phyloP scores from a whole-genome alignment of 2,329 filamentous ascomycete species.

The Alternaria consortialis region DNA sequence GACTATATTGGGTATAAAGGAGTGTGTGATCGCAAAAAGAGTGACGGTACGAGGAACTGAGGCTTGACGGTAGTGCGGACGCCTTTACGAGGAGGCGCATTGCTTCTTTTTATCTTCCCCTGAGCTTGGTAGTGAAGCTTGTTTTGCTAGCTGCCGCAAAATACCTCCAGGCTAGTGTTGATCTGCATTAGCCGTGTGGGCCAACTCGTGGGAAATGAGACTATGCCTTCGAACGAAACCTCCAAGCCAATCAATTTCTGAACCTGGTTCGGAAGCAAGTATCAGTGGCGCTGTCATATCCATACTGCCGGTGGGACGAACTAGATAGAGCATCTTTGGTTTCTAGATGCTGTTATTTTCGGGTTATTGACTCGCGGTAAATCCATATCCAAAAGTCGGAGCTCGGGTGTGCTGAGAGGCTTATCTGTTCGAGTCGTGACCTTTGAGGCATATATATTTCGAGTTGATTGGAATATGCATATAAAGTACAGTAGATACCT shows the following conservation, averaged over 20 bases:
- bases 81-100: constrained; percentile 14
- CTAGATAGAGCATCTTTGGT: neutral
- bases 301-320: neutral
- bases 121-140: constrained; percentile 18
- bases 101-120: constrained; percentile 13
- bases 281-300: neutral
- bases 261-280: neutral
- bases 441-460: no score
- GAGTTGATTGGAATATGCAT: neutral
- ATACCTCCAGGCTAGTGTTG: constrained; percentile 4
- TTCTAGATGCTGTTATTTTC: neutral
- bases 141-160: constrained; percentile 15
- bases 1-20: constrained; percentile 11
- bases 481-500: neutral
- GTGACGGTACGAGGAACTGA: constrained; percentile 4
- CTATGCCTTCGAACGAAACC: constrained; percentile 5
- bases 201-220: constrained; percentile 1
- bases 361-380: neutral
- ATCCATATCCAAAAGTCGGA: neutral
- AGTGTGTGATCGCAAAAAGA: constrained; percentile 13
- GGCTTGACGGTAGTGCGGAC: constrained; percentile 2
- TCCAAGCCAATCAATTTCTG: neutral
- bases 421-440: neutral
- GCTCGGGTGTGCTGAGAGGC: neutral
- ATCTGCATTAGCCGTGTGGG: constrained; percentile 12